Percentiles rank a stretch among this genome's conserved stretches.
Conservation (phyloP, 805 yeast species). For the Candida insectorum region DNA sequence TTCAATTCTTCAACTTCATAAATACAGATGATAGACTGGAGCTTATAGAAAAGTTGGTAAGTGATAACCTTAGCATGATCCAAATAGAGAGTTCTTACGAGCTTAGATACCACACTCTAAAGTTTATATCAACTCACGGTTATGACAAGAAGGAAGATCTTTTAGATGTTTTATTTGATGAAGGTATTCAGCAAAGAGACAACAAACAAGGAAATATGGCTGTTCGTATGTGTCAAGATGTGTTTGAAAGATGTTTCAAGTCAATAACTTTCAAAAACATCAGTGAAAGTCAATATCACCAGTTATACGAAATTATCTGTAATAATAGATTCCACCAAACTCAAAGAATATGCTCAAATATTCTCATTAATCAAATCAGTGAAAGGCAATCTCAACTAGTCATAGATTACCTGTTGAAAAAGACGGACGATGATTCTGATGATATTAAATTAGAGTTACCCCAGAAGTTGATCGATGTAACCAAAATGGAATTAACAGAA, state of each 20-base stretch:
- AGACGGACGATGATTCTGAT: constrained; percentile 25
- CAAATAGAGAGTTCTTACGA: constrained; percentile 33
- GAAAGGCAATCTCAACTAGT: constrained; percentile 55
- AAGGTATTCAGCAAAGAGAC: constrained; percentile 16
- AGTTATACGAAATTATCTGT: constrained; percentile 31
- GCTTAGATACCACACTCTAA: constrained; percentile 46
- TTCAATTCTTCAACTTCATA: constrained; percentile 37
- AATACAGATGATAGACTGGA: constrained; percentile 5
- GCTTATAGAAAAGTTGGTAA: constrained; percentile 14
- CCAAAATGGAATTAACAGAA: constrained; percentile 29
- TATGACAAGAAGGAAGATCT: constrained; percentile 28
- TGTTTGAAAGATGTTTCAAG: constrained; percentile 27
- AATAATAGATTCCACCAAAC: constrained; percentile 18
- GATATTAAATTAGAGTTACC: constrained; percentile 37
- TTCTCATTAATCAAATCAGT: constrained; percentile 41
- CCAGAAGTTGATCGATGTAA: constrained; percentile 29
- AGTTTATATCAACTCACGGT: constrained; percentile 11
- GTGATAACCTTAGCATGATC: constrained; percentile 44
- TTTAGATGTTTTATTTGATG: constrained; percentile 38
- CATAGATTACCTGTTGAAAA: constrained; percentile 56
- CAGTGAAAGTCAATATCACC: constrained; percentile 12
- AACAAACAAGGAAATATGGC: constrained; percentile 28
- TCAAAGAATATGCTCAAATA: constrained; percentile 41
- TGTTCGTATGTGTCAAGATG: constrained; percentile 29
- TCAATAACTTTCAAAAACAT: constrained; percentile 1